Evolutionary conservation across 176 grass and related monocot species (phyloP).

Genomic region (Eragrostis nindensis): DNA sequence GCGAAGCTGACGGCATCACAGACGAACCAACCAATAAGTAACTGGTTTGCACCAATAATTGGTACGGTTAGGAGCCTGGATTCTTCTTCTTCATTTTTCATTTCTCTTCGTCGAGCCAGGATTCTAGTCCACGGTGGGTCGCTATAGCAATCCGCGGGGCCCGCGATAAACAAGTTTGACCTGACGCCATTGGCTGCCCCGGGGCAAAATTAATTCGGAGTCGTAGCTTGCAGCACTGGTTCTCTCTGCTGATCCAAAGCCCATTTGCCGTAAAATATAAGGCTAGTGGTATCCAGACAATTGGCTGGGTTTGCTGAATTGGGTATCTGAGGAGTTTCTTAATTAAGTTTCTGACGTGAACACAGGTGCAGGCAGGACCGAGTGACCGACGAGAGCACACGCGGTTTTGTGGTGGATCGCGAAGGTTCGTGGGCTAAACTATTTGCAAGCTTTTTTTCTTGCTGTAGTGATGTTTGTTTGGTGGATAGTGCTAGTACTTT

Average conservation of each 20-base stretch:
- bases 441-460: not conserved
- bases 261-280: not conserved
- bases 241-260: not conserved
- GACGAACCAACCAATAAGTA: not conserved
- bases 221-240: not conserved
- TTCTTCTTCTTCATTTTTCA: not conserved
- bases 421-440: not conserved
- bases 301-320: not conserved
- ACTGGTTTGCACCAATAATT: conserved; percentile 19
- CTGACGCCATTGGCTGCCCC: conserved; percentile 11
- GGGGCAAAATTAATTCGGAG: too few species aligned
- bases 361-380: not conserved
- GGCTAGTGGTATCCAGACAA: not conserved
- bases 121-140: conserved; percentile 29
- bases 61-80: conserved; percentile 4
- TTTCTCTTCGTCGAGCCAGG: not conserved
- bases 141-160: not conserved
- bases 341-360: not conserved
- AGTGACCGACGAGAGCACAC: not conserved
- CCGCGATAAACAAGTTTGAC: conserved; percentile 17
- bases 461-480: not conserved
- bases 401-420: not conserved
- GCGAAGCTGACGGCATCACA: not conserved
- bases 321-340: not conserved
- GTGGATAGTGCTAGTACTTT: not conserved